A percentile compares a stretch with the other conserved stretches of the same genome.
Conservation (phyloP, 2,329 filamentous ascomycete species). For the Iodosphaeria phyllophila region DNA sequence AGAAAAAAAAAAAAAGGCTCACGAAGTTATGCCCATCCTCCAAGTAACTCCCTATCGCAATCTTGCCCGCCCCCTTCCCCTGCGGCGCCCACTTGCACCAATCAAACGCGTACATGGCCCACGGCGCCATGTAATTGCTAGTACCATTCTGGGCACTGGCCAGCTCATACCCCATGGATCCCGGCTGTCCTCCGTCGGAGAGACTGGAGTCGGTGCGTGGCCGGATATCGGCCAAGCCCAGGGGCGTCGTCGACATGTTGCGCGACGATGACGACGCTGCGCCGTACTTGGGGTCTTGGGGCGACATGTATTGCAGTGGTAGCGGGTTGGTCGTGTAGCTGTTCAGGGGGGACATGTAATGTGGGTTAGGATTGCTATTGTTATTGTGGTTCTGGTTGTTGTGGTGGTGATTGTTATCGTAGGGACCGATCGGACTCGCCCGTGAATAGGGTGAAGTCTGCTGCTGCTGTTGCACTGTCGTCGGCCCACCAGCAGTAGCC, state of each 20-base stretch:
- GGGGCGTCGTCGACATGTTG: slow-evolving; percentile 61
- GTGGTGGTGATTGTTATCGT: too few species aligned
- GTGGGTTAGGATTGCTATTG: too few species aligned
- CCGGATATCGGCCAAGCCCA: slow-evolving; percentile 82
- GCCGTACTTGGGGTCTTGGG: slow-evolving; percentile 34
- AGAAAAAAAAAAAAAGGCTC: slow-evolving; percentile 13
- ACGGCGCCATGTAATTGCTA: slow-evolving; percentile 85
- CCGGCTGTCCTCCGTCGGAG: slow-evolving; percentile 50
- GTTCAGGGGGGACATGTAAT: slow-evolving; percentile 26
- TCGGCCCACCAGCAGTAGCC: too few species aligned
- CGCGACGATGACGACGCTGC: slow-evolving; percentile 39
- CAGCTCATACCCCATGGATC: slow-evolving; percentile 44
- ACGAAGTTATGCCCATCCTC: slow-evolving; percentile 98
- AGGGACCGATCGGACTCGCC: slow-evolving; percentile 55
- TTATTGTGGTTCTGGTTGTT: too few species aligned
- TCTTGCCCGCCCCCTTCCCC: slow-evolving; percentile 66
- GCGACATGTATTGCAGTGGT: slow-evolving; percentile 53
- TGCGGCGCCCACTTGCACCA: slow-evolving; percentile 97
- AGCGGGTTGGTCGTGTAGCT: slow-evolving; percentile 34
- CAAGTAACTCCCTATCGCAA: slow-evolving; percentile 88
- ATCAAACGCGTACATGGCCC: slow-evolving; percentile 91
- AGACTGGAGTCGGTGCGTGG: slow-evolving; percentile 69
- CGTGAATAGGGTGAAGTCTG: slow-evolving; percentile 54
- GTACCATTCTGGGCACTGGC: slow-evolving; percentile 49
- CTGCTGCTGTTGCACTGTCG: slow-evolving; percentile 46